Conservation (phyloP, 352 stramenopile species). For the Phytopythium delawarense region DNA sequence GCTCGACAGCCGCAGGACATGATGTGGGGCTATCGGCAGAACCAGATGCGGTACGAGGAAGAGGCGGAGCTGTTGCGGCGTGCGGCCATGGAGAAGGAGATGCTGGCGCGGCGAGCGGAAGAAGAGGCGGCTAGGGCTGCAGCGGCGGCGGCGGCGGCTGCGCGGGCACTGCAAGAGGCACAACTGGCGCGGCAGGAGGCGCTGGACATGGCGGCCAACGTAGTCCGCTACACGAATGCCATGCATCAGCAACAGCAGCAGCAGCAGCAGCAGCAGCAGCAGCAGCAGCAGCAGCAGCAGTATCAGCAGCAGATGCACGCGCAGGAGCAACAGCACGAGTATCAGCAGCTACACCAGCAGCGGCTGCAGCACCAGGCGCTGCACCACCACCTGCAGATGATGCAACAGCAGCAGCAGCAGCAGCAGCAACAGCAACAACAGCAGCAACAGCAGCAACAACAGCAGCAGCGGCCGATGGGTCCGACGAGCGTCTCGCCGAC, state of each 20-base stretch:
- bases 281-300: constrained; percentile 41
- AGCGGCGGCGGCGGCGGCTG: constrained; percentile 60
- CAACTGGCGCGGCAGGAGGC: constrained; percentile 76
- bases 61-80: constrained; percentile 65
- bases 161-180: constrained; percentile 68
- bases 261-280: constrained; percentile 25
- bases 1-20: constrained; percentile 49
- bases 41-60: constrained; percentile 69
- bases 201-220: constrained; percentile 76
- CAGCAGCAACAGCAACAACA: constrained; percentile 27
- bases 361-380: constrained; percentile 42
- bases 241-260: constrained; percentile 60
- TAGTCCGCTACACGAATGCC: constrained; percentile 62
- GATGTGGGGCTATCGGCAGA: constrained; percentile 69
- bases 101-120: constrained; percentile 61
- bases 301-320: constrained; percentile 47
- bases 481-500: constrained; percentile 24
- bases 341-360: constrained; percentile 47
- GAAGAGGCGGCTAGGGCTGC: constrained; percentile 76
- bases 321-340: constrained; percentile 43
- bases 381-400: constrained; percentile 30
- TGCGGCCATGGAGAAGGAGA: constrained; percentile 55
- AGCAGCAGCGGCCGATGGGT: constrained; percentile 29
- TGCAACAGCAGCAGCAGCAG: constrained; percentile 26
- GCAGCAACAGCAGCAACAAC: constrained; percentile 30